phyloP scores from a whole-genome alignment of 257 asterid species.

The Coffea canephora region DNA sequence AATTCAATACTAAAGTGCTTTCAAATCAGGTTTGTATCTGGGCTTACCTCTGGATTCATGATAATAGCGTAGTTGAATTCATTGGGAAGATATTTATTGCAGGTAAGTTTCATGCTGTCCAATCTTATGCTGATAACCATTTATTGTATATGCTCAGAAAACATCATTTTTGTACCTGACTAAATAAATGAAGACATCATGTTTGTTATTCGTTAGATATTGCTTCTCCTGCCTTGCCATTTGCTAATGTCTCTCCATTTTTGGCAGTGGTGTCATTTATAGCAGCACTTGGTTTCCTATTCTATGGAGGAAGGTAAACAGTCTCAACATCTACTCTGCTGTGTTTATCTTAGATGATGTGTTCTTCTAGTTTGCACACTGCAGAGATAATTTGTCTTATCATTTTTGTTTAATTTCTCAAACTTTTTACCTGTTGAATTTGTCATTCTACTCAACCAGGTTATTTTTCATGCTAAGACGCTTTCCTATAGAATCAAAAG shows the following conservation, averaged over 20 bases:
- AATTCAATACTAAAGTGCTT: conserved; percentile 18
- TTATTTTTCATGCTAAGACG: conserved; percentile 85
- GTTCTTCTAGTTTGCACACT: conserved; percentile 2
- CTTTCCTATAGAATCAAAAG: conserved; percentile 93
- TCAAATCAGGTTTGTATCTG: conserved; percentile 66
- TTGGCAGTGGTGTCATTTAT: conserved; percentile 77
- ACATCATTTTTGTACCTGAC: conserved; percentile 6
- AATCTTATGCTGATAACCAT: background rate
- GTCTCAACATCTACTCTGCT: conserved; percentile 11
- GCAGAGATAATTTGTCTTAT: background rate
- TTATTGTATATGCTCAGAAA: background rate
- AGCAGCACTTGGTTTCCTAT: conserved; percentile 90
- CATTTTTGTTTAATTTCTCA: conserved; percentile 3
- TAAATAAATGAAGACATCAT: background rate
- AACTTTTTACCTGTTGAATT: background rate
- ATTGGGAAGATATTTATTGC: conserved; percentile 88
- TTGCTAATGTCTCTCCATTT: conserved; percentile 29
- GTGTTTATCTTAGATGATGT: conserved; percentile 13
- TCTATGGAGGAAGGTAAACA: conserved; percentile 91
- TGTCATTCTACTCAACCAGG: conserved; percentile 38
- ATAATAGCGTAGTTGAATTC: conserved; percentile 55
- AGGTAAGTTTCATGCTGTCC: conserved; percentile 39
- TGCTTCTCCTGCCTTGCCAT: conserved; percentile 16
- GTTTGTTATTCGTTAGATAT: conserved; percentile 7
- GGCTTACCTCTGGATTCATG: conserved; percentile 79